Base-by-base conservation (phyloP, 495 filamentous ascomycete species). In the Penicillium flavigenum region DNA sequence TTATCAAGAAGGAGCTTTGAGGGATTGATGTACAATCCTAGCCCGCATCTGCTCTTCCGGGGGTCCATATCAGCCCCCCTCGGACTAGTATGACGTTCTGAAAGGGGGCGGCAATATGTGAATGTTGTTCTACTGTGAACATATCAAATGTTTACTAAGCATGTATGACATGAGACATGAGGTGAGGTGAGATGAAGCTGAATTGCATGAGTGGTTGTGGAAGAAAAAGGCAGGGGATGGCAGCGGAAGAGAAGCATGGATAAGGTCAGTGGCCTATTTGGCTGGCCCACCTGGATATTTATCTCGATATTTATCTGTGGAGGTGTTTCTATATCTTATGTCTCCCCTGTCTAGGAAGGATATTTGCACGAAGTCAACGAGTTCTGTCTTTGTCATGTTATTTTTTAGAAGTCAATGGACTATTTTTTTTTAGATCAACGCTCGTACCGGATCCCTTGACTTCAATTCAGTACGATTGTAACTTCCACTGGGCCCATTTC, bases 1-100 rank as follows among this genome's bases (percentile, higher is more conserved):
- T 79, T 41, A 46, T 71, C 62, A 65, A 64, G 56, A 74, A 75
- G 73, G 72, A 68, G 27, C 53, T 65, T 57, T 71, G 65, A 62
- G 48, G 48, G 39, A 44, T 55, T 32, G 29, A 58, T 59, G 16
- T 44, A 12, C 9, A 20, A 10, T 34, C 57, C 46, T 45, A 12
- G 12, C 31, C 42, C 22, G 47, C 16, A 29, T 53, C 39, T 39
- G 32, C 53, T 55, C 36, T 7, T 36, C 19, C 22, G 31, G 16
- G 16, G 31, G 42, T 36, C 9, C 26, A 44, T 53, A 32, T 31
- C 20, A 29, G 36, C 14, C 24, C 43, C 11, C 19, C 24, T 47
- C 9, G 32, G 44, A 36, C 4, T 55, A 29, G 43, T 26, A 34
- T 55, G 49, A 39, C 27, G 2, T 22, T 27, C 1, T 12, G 36